Evolutionary conservation across 192 early-diverging fungal species (phyloP).

Genomic region (Coemansia sp.): DNA sequence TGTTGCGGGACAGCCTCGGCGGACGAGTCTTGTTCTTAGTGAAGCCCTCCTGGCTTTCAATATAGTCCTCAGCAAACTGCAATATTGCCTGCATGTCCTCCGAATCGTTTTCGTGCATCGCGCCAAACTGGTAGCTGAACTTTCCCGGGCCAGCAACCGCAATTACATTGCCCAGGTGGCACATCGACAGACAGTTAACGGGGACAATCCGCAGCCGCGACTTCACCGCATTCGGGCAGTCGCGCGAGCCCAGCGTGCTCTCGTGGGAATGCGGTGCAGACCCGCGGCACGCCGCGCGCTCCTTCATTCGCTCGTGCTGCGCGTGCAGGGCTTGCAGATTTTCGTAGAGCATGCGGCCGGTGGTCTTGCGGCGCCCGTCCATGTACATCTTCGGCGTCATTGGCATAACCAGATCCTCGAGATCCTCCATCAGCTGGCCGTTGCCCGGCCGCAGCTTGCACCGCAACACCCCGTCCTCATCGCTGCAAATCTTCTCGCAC

Average conservation of each 20-base stretch:
- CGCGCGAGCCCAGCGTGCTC: conserved; percentile 9
- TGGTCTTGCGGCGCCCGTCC: conserved; percentile 45
- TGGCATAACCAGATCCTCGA: conserved; percentile 51
- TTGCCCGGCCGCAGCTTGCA: conserved; percentile 46
- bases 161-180: conserved; percentile 47
- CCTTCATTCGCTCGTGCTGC: conserved; percentile 47
- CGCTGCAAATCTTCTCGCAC: conserved; percentile 52
- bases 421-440: conserved; percentile 36
- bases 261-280: conserved; percentile 24
- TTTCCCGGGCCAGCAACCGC: conserved; percentile 41
- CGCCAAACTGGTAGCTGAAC: conserved; percentile 51
- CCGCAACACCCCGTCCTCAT: conserved; percentile 46
- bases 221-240: conserved; percentile 43
- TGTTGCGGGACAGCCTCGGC: conserved; percentile 34
- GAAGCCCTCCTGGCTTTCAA: conserved; percentile 43
- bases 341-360: conserved; percentile 51
- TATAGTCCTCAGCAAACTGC: conserved; percentile 53
- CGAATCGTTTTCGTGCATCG: conserved; percentile 43
- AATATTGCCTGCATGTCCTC: conserved; percentile 47
- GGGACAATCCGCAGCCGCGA: conserved; percentile 49
- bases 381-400: conserved; percentile 48
- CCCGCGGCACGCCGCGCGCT: conserved; percentile 40
- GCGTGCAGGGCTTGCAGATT: conserved; percentile 45
- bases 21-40: conserved; percentile 48
- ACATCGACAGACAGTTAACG: conserved; percentile 47